Base-by-base conservation (phyloP, 257 asterid species). In the Craterostigma plantagineum region DNA sequence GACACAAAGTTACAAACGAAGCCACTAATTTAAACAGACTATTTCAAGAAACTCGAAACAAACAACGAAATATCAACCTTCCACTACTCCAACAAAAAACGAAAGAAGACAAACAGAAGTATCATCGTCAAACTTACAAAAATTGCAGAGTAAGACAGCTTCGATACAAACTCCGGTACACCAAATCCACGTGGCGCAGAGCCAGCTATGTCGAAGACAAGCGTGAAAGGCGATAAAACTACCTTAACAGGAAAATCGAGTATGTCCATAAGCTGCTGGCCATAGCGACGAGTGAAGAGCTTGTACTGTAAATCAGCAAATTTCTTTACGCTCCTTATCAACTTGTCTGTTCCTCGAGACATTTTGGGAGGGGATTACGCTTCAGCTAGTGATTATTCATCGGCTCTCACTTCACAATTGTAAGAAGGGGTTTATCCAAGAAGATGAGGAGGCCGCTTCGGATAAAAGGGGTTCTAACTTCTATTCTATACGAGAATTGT, bases 151-250 rank as follows among this genome's bases (percentile, higher is more conserved):
- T 67, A 79, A 10, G 98, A 76, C 27, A 87, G 64, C 67, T 79
- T 82, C 62, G 98, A 79, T 45, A 82, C 63, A 71, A 82, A 49
- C 46, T 87, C 92, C 1, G 98, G 98, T 46, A 87, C 54, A 55
- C 98, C 98, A 45, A 82, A 87, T n/a, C 93, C 98, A 38, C 98
- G 94, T 3, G 93, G 93, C n/a, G 95, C 95, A 34, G 95, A 87
- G 66, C 93, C 98, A 38, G 93, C 91, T 35, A 87, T 70, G 81
- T 74, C 93, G 57, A 65, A 73, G 53, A 93, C 75, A 37, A 82
- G 79, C 4, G 93, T 82, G 69, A 87, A 68, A 16, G 98, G 95
- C 16, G 72, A 63, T 9, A 74, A 64, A n/a, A 87, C 79, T 3
- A 87, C 64, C 63, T 74, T 82, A 13, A 73, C 60, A 9, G 98